Evolutionary conservation across 805 yeast genomes (phyloP).

Genomic region (Wickerhamiella shivajii): DNA sequence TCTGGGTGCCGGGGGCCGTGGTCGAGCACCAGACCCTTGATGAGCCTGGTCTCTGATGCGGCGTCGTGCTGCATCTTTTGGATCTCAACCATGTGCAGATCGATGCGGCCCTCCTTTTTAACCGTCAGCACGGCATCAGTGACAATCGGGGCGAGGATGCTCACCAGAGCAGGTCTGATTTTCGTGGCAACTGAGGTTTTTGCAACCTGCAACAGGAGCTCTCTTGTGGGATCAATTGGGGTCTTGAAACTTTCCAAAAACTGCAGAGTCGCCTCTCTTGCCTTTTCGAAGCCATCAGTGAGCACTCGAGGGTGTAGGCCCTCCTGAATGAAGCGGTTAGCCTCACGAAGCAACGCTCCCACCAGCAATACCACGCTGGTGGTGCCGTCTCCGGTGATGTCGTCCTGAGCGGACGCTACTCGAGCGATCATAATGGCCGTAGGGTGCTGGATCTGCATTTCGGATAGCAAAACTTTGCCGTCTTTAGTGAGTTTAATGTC

Average conservation of each 20-base stretch:
- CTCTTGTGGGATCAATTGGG: slow-evolving; percentile 54
- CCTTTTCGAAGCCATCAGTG: slow-evolving; percentile 88
- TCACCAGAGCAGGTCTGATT: slow-evolving; percentile 60
- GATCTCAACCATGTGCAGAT: slow-evolving; percentile 93
- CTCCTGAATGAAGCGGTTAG: slow-evolving; percentile 78
- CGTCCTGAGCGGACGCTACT: slow-evolving; percentile 98
- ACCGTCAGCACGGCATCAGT: slow-evolving; percentile 90
- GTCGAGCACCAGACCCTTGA: slow-evolving; percentile 84
- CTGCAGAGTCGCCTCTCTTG: slow-evolving; percentile 59
- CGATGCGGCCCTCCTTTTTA: slow-evolving; percentile 38
- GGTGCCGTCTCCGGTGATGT: slow-evolving; percentile 98
- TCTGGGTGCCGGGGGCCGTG: slow-evolving; percentile 99
- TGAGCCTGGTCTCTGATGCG: slow-evolving; percentile 66
- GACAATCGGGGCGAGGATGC: slow-evolving; percentile 80
- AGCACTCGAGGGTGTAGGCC: slow-evolving; percentile 93
- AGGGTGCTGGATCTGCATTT: slow-evolving; percentile 93
- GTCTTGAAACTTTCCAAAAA: slow-evolving; percentile 55
- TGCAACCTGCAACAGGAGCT: slow-evolving; percentile 81
- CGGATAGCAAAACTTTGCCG: slow-evolving; percentile 83
- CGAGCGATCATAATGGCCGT: slow-evolving; percentile 82
- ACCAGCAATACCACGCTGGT: slow-evolving; percentile 89
- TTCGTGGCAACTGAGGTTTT: slow-evolving; percentile 80
- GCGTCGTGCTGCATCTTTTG: slow-evolving; percentile 95
- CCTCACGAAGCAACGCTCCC: slow-evolving; percentile 88
- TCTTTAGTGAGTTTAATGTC: slow-evolving; percentile 90